Percentiles rank a stretch among this genome's conserved stretches.
Conservation (phyloP, 768 basidiomycete genomes). For the Boletus reticuloceps region DNA sequence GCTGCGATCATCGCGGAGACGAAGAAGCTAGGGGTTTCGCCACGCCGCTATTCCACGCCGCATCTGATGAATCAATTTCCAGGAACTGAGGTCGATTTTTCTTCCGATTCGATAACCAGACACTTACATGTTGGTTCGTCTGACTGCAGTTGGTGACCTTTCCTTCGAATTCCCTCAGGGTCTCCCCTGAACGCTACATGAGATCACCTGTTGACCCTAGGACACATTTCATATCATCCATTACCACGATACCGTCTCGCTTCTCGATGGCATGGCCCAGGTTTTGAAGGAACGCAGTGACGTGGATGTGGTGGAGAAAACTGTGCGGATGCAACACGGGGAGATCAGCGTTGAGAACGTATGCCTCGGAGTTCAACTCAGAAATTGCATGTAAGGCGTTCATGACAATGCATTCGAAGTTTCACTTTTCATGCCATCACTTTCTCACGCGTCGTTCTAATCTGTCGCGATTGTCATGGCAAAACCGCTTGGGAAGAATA, state of each 20-base stretch:
- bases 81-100: too few species aligned
- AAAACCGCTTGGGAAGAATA: conserved; percentile 19
- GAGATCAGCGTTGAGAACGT: background rate
- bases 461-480: conserved; percentile 1
- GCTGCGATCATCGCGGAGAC: too few species aligned
- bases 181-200: conserved; percentile 17
- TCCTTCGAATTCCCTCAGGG: too few species aligned
- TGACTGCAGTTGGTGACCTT: too few species aligned
- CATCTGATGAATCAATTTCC: too few species aligned
- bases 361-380: conserved; percentile 7
- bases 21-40: too few species aligned
- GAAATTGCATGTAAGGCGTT: conserved; percentile 8
- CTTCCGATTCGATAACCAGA: too few species aligned
- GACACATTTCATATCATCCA: conserved; percentile 14
- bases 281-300: conserved; percentile 5
- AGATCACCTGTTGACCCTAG: conserved; percentile 15
- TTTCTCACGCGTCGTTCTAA: too few species aligned
- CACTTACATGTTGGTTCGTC: too few species aligned
- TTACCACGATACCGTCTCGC: conserved; percentile 8
- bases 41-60: too few species aligned
- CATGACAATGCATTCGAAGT: too few species aligned
- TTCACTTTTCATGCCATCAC: background rate
- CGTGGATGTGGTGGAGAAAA: too few species aligned
- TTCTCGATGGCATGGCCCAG: conserved; percentile 10
- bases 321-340: conserved; percentile 2